A percentile compares a stretch with the other conserved stretches of the same genome.
Evolutionary conservation across 805 yeast species (phyloP).

Genomic region (Candida succiphila): DNA sequence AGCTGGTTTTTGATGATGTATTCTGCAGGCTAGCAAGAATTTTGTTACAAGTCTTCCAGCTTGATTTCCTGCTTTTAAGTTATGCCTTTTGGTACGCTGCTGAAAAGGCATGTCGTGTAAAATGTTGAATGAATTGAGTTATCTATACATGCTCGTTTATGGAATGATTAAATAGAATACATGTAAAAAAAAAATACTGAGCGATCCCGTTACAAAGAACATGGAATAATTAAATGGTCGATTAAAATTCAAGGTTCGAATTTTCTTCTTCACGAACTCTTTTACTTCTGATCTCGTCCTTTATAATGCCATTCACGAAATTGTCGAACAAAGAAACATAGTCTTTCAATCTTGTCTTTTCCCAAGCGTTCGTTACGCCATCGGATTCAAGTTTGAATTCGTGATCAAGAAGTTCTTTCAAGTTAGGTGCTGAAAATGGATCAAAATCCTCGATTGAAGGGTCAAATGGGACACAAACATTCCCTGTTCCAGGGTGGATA

Average conservation of each 20-base stretch:
- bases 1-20: conserved; percentile 5
- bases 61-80: conserved; percentile 8
- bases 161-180: no score
- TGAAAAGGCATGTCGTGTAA: neutral
- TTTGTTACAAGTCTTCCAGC: conserved; percentile 7
- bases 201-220: neutral
- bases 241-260: neutral
- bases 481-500: conserved; percentile 92
- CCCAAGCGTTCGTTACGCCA: conserved; percentile 2
- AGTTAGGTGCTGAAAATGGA: conserved; percentile 73
- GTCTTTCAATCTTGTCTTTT: conserved; percentile 10
- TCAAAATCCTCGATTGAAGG: conserved; percentile 47
- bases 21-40: conserved; percentile 20
- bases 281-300: conserved; percentile 39
- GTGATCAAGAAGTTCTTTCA: conserved; percentile 54
- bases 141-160: no score
- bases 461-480: conserved; percentile 85
- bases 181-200: no score
- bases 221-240: neutral
- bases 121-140: neutral
- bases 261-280: conserved; percentile 21
- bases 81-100: conserved; percentile 2
- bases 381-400: conserved; percentile 37
- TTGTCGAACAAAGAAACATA: conserved; percentile 57
- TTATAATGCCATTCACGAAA: conserved; percentile 48